Evolutionary conservation across 768 basidiomycete genomes (phyloP).

Genomic region (Phanerochaete sordida): DNA sequence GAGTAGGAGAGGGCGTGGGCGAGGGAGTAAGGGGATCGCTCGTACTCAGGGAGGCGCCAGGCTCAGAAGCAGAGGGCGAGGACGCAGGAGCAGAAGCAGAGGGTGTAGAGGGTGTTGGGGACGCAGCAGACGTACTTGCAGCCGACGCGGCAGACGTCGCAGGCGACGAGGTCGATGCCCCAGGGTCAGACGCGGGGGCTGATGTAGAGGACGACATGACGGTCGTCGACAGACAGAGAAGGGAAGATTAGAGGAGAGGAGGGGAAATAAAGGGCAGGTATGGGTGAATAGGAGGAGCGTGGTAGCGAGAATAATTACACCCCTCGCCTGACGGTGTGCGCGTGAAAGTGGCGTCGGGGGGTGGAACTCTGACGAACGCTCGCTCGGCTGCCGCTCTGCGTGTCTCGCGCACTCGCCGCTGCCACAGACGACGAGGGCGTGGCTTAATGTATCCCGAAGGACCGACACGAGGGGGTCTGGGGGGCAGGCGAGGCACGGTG

Average conservation of each 20-base stretch:
- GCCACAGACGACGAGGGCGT: not conserved
- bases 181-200: not conserved
- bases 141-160: not conserved
- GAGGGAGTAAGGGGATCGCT: not conserved
- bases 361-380: not conserved
- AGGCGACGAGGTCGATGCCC: not conserved
- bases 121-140: constrained; percentile 13
- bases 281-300: constrained; percentile 1
- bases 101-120: constrained; percentile 4
- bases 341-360: constrained; percentile 3
- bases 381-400: not conserved
- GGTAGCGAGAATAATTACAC: constrained; percentile 1
- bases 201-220: constrained; percentile 12
- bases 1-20: not conserved
- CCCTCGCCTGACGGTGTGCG: not conserved
- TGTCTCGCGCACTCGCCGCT: not conserved
- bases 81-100: constrained; percentile 3
- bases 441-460: not conserved
- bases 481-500: not conserved
- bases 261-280: not conserved
- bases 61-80: not conserved
- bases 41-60: not conserved
- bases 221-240: constrained; percentile 2
- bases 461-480: not conserved
- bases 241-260: not conserved